Base-by-base conservation (phyloP, 108 stramenopile species). In the Fragilariopsis cylindrus region DNA sequence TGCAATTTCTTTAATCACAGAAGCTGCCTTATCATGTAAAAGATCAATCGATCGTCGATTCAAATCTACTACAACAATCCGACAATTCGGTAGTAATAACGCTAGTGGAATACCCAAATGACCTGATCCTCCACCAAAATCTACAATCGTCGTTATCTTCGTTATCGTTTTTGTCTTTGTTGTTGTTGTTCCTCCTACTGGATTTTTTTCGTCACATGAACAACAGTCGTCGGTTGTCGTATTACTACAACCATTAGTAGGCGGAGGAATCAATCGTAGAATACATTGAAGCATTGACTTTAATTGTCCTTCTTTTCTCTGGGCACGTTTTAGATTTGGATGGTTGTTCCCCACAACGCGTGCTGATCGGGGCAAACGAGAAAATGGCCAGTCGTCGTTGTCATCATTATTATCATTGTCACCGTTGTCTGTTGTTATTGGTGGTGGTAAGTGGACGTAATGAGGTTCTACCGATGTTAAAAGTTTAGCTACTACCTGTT, bases 51-150 rank as follows among this genome's bases (percentile, higher is more conserved):
- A 83, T 65, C 71, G 75, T 68, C 76, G 70, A 49, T 80, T 81
- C 12, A 92, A 70, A 81, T 92, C 92, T 7, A 92, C 89, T 53
- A 88, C 80, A 64, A 90, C 72, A 7, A 92, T 74, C 43, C 82
- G 66, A 65, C 84, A 87, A 7, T 78, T 54, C 8, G 92, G 89
- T 8, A 92, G 66, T 40, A 90, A 57, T 57, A 90, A 57, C 11
- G 91, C 88, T 57, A 92, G 65, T 2, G 91, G 87, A 57, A 92
- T 83, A 8, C 78, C 79, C 46, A 92, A 60, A 72, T 87, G 87
- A 39, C 91, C 88, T 11, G 85, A 84, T 13, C 91, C 91, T 12
- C 91, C 91, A 45, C 84, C 86, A 74, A 92, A 90, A 77, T 92
- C 91, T 8, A 92, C 89, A 69, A 92, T 88, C 7, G 88, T 88